phyloP scores from a whole-genome alignment of 2,329 filamentous ascomycete genomes.

The Ceratocystis smalleyi region DNA sequence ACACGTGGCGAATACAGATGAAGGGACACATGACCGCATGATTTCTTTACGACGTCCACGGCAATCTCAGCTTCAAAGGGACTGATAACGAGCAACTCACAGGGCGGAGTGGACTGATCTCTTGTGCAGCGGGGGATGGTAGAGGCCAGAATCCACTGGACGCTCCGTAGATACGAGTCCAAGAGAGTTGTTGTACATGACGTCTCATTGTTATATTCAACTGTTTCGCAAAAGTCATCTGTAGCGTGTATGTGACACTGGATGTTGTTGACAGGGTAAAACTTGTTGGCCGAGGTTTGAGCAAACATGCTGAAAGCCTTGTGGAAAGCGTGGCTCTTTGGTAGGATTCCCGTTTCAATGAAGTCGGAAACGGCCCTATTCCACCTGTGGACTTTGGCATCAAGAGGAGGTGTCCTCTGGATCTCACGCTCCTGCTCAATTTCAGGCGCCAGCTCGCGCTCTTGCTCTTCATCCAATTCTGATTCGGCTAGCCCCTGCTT shows the following conservation, averaged over 20 bases:
- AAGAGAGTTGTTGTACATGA: not conserved
- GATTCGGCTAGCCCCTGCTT: conserved; percentile 17
- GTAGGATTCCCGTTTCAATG: conserved; percentile 25
- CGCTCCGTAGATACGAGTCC: conserved; percentile 36
- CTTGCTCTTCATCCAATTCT: conserved; percentile 48
- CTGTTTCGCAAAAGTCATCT: conserved; percentile 34
- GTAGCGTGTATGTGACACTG: conserved; percentile 32
- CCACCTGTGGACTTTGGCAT: conserved; percentile 28
- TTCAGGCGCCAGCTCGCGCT: conserved; percentile 51
- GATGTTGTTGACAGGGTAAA: conserved; percentile 22
- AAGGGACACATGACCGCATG: conserved; percentile 25
- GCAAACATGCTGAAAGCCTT: conserved; percentile 32
- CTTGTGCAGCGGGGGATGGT: not conserved
- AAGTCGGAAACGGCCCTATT: conserved; percentile 31
- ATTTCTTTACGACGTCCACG: conserved; percentile 26
- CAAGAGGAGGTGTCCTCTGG: conserved; percentile 30
- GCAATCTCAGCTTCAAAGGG: conserved; percentile 44
- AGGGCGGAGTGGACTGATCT: conserved; percentile 20
- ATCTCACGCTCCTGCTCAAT: conserved; percentile 43
- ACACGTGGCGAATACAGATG: conserved; percentile 37
- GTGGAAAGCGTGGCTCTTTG: conserved; percentile 24
- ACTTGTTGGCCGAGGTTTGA: not conserved
- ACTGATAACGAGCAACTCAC: conserved; percentile 36
- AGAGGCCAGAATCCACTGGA: conserved; percentile 35
- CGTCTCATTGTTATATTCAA: conserved; percentile 20